Percentiles rank a stretch among this genome's conserved stretches.
Evolutionary conservation across 352 stramenopile species (phyloP).

Genomic region (Globisporangium nodosum): DNA sequence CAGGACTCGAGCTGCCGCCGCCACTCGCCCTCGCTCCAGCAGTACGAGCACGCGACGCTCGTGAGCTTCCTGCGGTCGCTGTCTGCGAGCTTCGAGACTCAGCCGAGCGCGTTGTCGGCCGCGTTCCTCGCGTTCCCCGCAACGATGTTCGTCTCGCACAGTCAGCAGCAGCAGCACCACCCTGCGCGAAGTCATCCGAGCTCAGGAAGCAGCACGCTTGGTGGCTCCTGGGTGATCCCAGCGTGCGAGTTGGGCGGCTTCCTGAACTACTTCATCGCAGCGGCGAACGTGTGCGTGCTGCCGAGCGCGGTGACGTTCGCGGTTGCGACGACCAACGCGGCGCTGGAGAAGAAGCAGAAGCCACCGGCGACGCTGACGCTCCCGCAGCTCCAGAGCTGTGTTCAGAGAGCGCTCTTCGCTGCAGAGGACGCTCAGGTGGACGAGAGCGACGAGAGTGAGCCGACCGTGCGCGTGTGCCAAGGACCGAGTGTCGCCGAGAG

Average conservation of each 20-base stretch:
- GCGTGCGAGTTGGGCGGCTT: conserved; percentile 15
- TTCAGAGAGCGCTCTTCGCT: conserved; percentile 22
- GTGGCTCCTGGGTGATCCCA: conserved; percentile 23
- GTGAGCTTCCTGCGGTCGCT: conserved; percentile 19
- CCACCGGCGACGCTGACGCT: conserved; percentile 9
- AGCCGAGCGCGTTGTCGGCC: conserved; percentile 1
- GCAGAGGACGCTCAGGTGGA: conserved; percentile 15
- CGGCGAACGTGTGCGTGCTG: conserved; percentile 19
- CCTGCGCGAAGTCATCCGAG: neutral
- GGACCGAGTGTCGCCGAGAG: neutral
- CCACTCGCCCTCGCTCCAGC: neutral
- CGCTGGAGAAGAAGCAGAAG: conserved; percentile 20
- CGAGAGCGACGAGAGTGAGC: neutral
- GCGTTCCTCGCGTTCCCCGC: conserved; percentile 20
- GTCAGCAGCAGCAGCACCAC: neutral
- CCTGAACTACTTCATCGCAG: conserved; percentile 15
- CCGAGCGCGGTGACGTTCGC: conserved; percentile 27
- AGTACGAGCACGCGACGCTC: conserved; percentile 8
- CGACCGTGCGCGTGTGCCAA: too few species aligned
- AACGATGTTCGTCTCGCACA: conserved; percentile 2
- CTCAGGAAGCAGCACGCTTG: neutral
- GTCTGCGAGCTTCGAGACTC: conserved; percentile 13
- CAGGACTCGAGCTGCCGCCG: neutral
- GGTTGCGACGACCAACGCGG: conserved; percentile 11
- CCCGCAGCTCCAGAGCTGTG: conserved; percentile 22